Percentiles rank a stretch among this genome's conserved stretches.
Evolutionary conservation across 805 yeast genomes (phyloP).

Genomic region (Myxozyma udenii): DNA sequence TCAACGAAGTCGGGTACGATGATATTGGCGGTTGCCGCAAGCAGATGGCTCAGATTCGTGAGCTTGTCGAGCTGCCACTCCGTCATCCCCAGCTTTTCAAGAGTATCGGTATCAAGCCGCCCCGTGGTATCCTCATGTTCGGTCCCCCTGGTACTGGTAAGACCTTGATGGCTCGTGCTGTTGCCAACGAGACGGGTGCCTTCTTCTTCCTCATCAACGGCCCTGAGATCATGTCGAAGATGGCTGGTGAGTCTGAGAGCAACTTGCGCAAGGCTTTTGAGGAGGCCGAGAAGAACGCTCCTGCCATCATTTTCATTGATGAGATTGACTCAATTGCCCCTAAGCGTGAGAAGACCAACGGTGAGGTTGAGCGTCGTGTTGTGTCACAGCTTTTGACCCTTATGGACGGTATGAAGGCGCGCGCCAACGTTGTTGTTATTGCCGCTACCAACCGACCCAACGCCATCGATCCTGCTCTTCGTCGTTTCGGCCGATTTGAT

Average conservation of each 20-base stretch:
- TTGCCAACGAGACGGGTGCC: slow-evolving; percentile 98
- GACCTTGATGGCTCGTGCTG: slow-evolving; percentile 99
- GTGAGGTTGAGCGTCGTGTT: slow-evolving; percentile 99
- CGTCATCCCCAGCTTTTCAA: slow-evolving; percentile 98
- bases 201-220: slow-evolving; percentile 97
- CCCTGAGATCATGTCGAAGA: slow-evolving; percentile 99
- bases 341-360: slow-evolving; percentile 99
- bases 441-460: slow-evolving; percentile 94
- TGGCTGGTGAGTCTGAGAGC: slow-evolving; percentile 99
- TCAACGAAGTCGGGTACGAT: slow-evolving; percentile 97
- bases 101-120: slow-evolving; percentile 97
- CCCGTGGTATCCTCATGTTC: slow-evolving; percentile 95
- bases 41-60: slow-evolving; percentile 99
- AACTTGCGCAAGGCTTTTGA: slow-evolving; percentile 97
- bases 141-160: slow-evolving; percentile 99
- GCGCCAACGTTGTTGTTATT: slow-evolving; percentile 95
- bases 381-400: slow-evolving; percentile 95
- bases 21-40: slow-evolving; percentile 99
- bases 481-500: slow-evolving; percentile 83
- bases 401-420: slow-evolving; percentile 99
- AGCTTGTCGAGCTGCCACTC: slow-evolving; percentile 94
- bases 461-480: slow-evolving; percentile 79
- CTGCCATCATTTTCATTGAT: slow-evolving; percentile 95
- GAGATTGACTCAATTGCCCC: slow-evolving; percentile 99
- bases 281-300: slow-evolving; percentile 98